These are phyloP conservation scores for Marasmius fiardii DNA, from an alignment of 1,284 basidiomycete species.

Conservation along the genomic window DNA sequence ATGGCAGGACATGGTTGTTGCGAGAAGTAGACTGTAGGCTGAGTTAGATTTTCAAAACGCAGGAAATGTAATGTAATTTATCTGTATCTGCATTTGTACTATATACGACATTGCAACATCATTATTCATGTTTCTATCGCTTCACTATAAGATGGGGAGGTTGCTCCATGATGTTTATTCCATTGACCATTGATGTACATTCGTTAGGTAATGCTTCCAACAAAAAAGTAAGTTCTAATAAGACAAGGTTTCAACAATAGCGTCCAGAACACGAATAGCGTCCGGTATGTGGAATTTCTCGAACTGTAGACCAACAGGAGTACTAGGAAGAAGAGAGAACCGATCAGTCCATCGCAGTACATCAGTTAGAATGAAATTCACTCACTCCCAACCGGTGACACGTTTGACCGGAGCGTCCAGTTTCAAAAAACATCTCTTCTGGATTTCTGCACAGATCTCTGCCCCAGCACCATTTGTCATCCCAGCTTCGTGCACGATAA, in stretches of 20 bases:
- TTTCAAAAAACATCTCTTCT: slow-evolving; percentile 83
- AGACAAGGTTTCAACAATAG: slow-evolving; percentile 76
- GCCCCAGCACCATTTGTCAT: slow-evolving; percentile 83
- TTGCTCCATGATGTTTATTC: too few species aligned
- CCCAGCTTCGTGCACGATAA: slow-evolving; percentile 91
- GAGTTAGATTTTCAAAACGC: too few species aligned
- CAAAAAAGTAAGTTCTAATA: neutral
- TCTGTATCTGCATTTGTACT: too few species aligned
- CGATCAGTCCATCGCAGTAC: neutral
- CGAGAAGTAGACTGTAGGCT: neutral
- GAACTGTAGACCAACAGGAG: slow-evolving; percentile 78
- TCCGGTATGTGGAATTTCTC: slow-evolving; percentile 93
- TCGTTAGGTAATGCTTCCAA: too few species aligned
- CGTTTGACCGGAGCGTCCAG: slow-evolving; percentile 85
- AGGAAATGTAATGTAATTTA: too few species aligned
- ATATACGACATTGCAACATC: too few species aligned
- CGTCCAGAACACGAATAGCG: slow-evolving; percentile 78
- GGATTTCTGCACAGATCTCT: slow-evolving; percentile 84
- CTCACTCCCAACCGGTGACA: slow-evolving; percentile 91
- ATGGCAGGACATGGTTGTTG: neutral
- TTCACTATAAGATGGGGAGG: too few species aligned
- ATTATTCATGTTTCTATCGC: too few species aligned
- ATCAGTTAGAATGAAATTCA: slow-evolving; percentile 19
- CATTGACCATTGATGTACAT: too few species aligned
- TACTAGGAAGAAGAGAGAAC: slow-evolving; percentile 38